phyloP scores from a whole-genome alignment of 306 rosid species.

The Morella rubra region DNA sequence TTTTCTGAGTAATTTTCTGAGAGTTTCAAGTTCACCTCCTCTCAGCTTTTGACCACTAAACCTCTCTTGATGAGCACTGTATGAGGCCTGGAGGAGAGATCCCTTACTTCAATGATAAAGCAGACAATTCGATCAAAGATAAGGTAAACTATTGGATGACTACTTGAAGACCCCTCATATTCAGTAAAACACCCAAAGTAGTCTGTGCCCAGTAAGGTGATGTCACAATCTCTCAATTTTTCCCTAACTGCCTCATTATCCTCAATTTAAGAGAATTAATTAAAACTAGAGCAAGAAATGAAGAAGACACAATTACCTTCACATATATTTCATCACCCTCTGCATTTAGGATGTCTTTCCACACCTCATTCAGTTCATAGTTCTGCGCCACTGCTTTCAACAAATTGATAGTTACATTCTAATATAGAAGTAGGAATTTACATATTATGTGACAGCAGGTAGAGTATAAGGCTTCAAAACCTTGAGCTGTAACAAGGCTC shows the following conservation, averaged over 20 bases:
- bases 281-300: neutral
- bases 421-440: neutral
- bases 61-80: neutral
- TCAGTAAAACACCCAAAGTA: neutral
- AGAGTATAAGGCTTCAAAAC: constrained; percentile 37
- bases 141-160: neutral
- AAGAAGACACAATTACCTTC: constrained; percentile 55
- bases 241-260: neutral
- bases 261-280: neutral
- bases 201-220: neutral
- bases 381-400: constrained; percentile 72
- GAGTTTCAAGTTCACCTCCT: neutral
- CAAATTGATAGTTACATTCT: constrained; percentile 21
- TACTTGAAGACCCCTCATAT: neutral
- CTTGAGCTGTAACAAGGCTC: constrained; percentile 99
- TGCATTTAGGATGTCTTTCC: constrained; percentile 89
- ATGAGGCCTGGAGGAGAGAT: neutral
- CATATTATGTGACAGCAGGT: constrained; percentile 6
- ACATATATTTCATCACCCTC: constrained; percentile 97
- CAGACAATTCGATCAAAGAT: neutral
- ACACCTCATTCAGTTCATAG: constrained; percentile 82
- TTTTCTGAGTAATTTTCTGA: neutral
- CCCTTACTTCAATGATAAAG: neutral
- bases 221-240: neutral
- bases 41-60: constrained; percentile 1